These are phyloP conservation scores for Penicillium malachiteum DNA, from an alignment of 495 filamentous ascomycete species.

Conservation along the genomic window DNA sequence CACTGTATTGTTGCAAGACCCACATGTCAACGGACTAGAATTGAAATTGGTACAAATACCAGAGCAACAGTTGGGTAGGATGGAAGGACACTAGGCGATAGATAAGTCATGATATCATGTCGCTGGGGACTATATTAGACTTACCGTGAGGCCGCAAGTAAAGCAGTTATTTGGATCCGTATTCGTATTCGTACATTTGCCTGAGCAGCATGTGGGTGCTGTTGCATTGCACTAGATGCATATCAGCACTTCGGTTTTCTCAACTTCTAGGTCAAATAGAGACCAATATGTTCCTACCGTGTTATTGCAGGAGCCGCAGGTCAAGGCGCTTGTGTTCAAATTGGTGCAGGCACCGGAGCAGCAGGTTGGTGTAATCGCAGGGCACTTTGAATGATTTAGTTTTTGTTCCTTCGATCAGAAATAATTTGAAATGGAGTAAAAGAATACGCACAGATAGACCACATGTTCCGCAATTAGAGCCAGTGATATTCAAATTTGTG, in stretches of 20 bases:
- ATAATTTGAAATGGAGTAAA: too few relatives aligned
- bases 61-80: background rate
- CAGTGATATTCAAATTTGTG: background rate
- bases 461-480: background rate
- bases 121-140: background rate
- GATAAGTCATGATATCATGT: background rate
- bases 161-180: background rate
- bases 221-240: background rate
- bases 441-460: background rate
- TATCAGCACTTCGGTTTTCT: background rate
- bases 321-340: background rate
- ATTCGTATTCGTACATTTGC: background rate
- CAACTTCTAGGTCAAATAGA: background rate
- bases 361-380: background rate
- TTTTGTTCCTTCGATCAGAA: too few relatives aligned
- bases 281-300: background rate
- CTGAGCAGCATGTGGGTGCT: conserved; percentile 1
- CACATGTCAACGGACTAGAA: background rate
- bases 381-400: background rate
- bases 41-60: background rate
- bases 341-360: background rate
- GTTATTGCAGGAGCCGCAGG: background rate
- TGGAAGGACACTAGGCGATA: background rate
- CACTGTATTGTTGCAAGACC: background rate
- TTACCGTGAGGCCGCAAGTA: background rate